A percentile compares a stretch with the other conserved stretches of the same genome.
phyloP scores from a whole-genome alignment of 495 filamentous ascomycete genomes.

The Penicillium verhagenii region DNA sequence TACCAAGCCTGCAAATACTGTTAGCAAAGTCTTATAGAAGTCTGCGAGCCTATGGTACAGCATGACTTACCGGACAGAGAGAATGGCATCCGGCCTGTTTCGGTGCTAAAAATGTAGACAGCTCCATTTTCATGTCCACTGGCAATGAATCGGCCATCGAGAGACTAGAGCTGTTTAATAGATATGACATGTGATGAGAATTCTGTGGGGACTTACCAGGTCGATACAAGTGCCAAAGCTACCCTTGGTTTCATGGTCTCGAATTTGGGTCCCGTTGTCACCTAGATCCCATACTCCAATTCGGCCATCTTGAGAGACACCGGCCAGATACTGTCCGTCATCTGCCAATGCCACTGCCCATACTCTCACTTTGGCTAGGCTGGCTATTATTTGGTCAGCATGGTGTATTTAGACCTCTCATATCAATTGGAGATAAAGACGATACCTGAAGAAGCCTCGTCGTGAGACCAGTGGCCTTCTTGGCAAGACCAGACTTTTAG shows the following conservation, averaged over 20 bases:
- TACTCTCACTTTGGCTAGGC: slow-evolving; percentile 48
- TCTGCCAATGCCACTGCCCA: slow-evolving; percentile 87
- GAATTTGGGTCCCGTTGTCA: slow-evolving; percentile 55
- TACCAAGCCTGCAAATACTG: slow-evolving; percentile 60
- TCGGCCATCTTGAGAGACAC: slow-evolving; percentile 77
- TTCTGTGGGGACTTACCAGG: slow-evolving; percentile 48
- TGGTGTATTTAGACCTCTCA: not conserved
- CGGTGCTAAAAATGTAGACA: slow-evolving; percentile 94
- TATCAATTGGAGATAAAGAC: slow-evolving; percentile 6
- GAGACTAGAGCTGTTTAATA: slow-evolving; percentile 45
- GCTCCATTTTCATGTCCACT: slow-evolving; percentile 90
- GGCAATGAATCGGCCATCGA: slow-evolving; percentile 81
- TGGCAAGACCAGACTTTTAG: slow-evolving; percentile 72
- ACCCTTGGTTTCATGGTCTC: slow-evolving; percentile 85
- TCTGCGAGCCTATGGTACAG: not conserved
- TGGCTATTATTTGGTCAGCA: slow-evolving; percentile 15
- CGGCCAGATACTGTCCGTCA: slow-evolving; percentile 78
- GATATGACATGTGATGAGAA: not conserved
- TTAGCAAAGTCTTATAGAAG: not conserved
- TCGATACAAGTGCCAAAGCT: slow-evolving; percentile 89
- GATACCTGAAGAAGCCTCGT: slow-evolving; percentile 45
- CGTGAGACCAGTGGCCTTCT: slow-evolving; percentile 54
- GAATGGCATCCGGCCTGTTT: slow-evolving; percentile 79
- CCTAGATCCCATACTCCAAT: slow-evolving; percentile 84
- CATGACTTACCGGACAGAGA: slow-evolving; percentile 71